These are phyloP conservation scores for Fusarium xylarioides DNA, from an alignment of 2,329 filamentous ascomycete species.

Conservation along the genomic window DNA sequence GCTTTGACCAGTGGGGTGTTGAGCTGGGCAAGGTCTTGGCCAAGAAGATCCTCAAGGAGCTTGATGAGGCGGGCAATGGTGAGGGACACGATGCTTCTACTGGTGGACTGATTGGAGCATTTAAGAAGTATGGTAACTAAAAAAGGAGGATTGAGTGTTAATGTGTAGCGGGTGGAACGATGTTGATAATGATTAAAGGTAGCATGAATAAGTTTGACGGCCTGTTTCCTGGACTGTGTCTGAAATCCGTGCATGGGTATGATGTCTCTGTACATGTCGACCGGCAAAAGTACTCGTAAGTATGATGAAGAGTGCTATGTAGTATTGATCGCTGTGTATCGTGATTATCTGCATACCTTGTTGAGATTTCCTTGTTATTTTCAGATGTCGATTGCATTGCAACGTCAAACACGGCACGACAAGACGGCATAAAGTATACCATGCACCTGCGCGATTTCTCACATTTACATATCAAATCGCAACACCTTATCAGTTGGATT, in stretches of 20 bases:
- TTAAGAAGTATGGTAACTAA: slow-evolving; percentile 78
- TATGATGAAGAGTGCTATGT: not conserved
- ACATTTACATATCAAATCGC: slow-evolving; percentile 1
- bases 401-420: not conserved
- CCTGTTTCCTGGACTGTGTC: not conserved
- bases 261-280: not conserved
- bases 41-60: slow-evolving; percentile 88
- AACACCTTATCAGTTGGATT: not conserved
- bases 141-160: slow-evolving; percentile 43
- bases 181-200: slow-evolving; percentile 34
- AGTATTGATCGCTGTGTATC: not conserved
- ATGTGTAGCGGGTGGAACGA: slow-evolving; percentile 16
- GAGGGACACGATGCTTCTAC: slow-evolving; percentile 86
- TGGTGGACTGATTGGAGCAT: slow-evolving; percentile 86
- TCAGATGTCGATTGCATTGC: not conserved
- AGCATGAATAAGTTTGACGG: slow-evolving; percentile 28
- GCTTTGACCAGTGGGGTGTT: slow-evolving; percentile 99
- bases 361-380: not conserved
- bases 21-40: slow-evolving; percentile 96
- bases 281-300: not conserved
- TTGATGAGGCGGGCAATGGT: slow-evolving; percentile 79
- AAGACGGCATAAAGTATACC: not conserved
- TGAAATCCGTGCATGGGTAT: not conserved
- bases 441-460: slow-evolving; percentile 22
- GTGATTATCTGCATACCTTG: not conserved